phyloP scores from a whole-genome alignment of 805 yeast species.

The Lachancea sp. region DNA sequence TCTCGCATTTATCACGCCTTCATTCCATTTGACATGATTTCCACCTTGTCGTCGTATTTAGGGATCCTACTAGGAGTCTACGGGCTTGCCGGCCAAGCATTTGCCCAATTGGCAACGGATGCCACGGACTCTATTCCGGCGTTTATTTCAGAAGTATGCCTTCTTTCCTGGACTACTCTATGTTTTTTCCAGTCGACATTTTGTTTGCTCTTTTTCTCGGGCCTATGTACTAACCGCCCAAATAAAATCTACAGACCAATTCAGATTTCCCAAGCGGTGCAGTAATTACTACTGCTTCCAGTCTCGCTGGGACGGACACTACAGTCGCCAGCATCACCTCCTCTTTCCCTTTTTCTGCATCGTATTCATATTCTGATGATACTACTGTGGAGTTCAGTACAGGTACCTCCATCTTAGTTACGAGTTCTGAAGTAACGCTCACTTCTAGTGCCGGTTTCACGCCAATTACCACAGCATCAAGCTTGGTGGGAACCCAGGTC shows the following conservation, averaged over 20 bases:
- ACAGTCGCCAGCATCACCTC: constrained; percentile 4
- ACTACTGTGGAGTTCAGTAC: not conserved
- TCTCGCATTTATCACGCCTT: no score
- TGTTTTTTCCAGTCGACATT: no score
- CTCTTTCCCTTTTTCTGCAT: not conserved
- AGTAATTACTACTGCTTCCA: constrained; percentile 7
- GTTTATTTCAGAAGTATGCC: constrained; percentile 4
- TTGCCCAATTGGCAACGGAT: constrained; percentile 6
- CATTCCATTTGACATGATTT: no score
- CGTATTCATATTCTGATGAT: no score
- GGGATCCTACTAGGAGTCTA: constrained; percentile 2
- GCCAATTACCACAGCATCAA: constrained; percentile 5
- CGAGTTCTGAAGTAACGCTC: not conserved
- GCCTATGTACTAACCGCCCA: not conserved
- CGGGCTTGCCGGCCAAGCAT: not conserved
- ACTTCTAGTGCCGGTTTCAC: not conserved
- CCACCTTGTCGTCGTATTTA: not conserved
- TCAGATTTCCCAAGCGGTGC: constrained; percentile 9
- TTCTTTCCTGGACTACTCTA: no score
- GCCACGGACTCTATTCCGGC: constrained; percentile 6
- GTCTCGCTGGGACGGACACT: constrained; percentile 8
- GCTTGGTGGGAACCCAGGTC: constrained; percentile 7
- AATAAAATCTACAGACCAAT: constrained; percentile 8
- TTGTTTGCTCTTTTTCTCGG: no score
- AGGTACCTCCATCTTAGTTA: not conserved